Conservation (phyloP, 345 rosid genomes). For the Limnanthes douglasii region DNA sequence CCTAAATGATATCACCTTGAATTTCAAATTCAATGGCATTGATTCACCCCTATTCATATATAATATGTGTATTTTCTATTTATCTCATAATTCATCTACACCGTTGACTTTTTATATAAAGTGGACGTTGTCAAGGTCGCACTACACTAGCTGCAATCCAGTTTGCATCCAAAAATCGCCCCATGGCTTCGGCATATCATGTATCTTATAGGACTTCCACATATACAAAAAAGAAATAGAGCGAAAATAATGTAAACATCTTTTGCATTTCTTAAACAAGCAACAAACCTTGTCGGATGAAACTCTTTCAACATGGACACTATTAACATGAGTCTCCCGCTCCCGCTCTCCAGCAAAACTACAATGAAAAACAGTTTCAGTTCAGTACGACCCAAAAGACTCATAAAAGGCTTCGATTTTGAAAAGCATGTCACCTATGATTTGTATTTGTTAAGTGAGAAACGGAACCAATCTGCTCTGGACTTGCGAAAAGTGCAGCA, state of each 20-base stretch:
- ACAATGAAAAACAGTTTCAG: background rate
- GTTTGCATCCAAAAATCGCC: background rate
- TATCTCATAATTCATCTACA: too few species aligned
- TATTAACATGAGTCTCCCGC: constrained; percentile 10
- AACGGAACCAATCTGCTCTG: constrained; percentile 8
- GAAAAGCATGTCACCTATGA: constrained; percentile 5
- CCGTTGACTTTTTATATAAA: too few species aligned
- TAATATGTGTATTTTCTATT: too few species aligned
- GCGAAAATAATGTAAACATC: background rate
- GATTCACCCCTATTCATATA: too few species aligned
- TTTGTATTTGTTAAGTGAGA: constrained; percentile 6
- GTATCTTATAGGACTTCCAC: background rate
- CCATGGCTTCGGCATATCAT: background rate
- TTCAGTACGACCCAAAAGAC: too few species aligned
- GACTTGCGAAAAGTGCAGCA: constrained; percentile 8
- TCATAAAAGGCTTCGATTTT: background rate
- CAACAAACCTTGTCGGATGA: constrained; percentile 51
- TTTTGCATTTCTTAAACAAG: background rate
- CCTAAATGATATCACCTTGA: too few species aligned
- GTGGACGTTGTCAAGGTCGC: too few species aligned
- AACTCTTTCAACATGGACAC: constrained; percentile 31
- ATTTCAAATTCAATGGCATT: too few species aligned
- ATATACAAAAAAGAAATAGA: background rate
- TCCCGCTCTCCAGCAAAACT: constrained; percentile 15
- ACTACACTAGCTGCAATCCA: too few species aligned